Base-by-base conservation (phyloP, 2,329 filamentous ascomycete species). In the Sclerotinia borealis region DNA sequence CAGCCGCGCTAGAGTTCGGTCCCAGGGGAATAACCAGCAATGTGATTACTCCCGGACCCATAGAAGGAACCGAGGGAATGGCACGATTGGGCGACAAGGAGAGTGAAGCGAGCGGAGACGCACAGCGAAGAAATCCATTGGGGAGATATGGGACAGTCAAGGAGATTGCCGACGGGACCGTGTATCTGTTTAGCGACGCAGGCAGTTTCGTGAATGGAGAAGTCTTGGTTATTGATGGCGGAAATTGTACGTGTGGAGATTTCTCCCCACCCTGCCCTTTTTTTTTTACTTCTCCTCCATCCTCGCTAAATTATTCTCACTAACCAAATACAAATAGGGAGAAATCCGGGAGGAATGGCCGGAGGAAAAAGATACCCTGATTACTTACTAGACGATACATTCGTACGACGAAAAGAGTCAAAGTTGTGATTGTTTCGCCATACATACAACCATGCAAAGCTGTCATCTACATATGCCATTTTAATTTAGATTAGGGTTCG, bases 131-230 rank as follows among this genome's bases (percentile, higher is more conserved):
- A 10, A 83, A 96, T 43, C 95, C 95, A 0, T 77, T 87, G 2
- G 92, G 92, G 1, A 82, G 93, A 63, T 86, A 86, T 76, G 95
- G 93, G 8, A 84, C 84, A 0, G 85, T 96, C 31, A 89, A 89
- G 68, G 93, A 99, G 73, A 92, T 99, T 71, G 90, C 92, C 0
- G 93, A 99, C 76, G 91, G 93, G 1, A 97, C 93, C 0, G 85
- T 98, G 0, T 99, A 87, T 71, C 76, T 98, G 62, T 95, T 97
- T 73, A 90, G 89, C 51, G 90, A 96, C 51, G 86, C 91, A 0
- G 93, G 88, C 0, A 92, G 88, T 74, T 96, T 90, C 75, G 86
- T 98, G 52, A 96, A 90, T 69, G 95, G 92, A 1, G 87, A 92
- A 68, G 84, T 86, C 3, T 77, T 97, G 41, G 90, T 96, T 37